These are phyloP conservation scores for Saccharomyces hybrid DNA, from an alignment of 1,139 yeast genomes.

Conservation along the genomic window DNA sequence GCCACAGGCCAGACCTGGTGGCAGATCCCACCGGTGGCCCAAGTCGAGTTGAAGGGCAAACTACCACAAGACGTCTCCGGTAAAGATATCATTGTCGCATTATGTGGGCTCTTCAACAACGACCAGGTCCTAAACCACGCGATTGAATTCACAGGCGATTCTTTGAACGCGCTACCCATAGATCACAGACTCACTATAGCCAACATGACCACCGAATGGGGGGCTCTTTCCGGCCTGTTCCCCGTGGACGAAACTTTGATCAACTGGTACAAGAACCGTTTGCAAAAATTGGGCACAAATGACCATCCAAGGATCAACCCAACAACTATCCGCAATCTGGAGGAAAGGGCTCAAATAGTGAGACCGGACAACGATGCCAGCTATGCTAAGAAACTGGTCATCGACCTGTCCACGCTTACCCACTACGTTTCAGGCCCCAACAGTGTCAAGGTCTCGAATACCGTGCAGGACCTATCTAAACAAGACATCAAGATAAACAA, in stretches of 20 bases:
- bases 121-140: conserved; percentile 98
- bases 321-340: conserved; percentile 41
- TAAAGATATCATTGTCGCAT: conserved; percentile 91
- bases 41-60: conserved; percentile 75
- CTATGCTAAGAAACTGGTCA: conserved; percentile 79
- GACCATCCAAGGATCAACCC: conserved; percentile 74
- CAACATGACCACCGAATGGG: conserved; percentile 99
- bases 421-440: conserved; percentile 96
- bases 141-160: conserved; percentile 90
- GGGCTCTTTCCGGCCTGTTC: conserved; percentile 93
- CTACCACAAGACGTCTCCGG: conserved; percentile 88
- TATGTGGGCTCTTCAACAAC: conserved; percentile 90
- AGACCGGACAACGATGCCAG: conserved; percentile 67
- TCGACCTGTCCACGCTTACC: conserved; percentile 78
- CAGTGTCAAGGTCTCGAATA: conserved; percentile 82
- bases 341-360: conserved; percentile 17
- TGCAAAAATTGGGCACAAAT: conserved; percentile 59
- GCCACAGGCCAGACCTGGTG: conserved; percentile 99
- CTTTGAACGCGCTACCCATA: conserved; percentile 61
- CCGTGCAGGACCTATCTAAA: conserved; percentile 65
- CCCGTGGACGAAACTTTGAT: conserved; percentile 80
- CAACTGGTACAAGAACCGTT: conserved; percentile 64
- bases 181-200: conserved; percentile 95
- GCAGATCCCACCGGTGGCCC: conserved; percentile 99
- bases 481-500: conserved; percentile 76